Evolutionary conservation across 495 filamentous ascomycete genomes (phyloP), one percentile per base, ranked within the genome.

Genomic region (Baudoinia panamericana): DNA sequence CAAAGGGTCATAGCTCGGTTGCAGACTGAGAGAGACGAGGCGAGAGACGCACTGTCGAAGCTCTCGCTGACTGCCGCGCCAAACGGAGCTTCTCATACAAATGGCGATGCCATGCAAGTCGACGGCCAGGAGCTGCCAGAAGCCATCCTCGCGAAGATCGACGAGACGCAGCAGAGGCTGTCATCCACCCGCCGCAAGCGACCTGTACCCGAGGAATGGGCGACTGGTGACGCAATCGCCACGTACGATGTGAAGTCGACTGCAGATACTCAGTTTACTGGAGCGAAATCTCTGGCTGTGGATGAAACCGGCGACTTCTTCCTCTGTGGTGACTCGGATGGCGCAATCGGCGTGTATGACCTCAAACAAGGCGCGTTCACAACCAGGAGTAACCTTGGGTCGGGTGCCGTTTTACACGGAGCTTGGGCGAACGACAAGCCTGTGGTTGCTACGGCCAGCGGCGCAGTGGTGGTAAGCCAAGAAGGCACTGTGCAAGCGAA

Each of bases 1-100:
- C 75, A 88, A 5, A 71, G 92, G 41, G 90, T 97, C 36, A 93
- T 96, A 61, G 85, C 84, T 28, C 73, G 92, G 22, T 56, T 97
- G 55, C 80, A 84, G 13, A 75, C 71, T 53, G 90, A 97, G 64
- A 66, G 92, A 38, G 88, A 96, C 53, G 88, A 96, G 56, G 86
- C 90, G 20, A 67, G 88, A 49, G 82, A 93, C 61, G 84, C 92
- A n/a, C 69, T 96, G 23, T 84, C 84, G 9, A 82, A 81, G 55
- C 71, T 96, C 10, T 80, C 77, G 1, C 72, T 93, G 34, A 72
- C 73, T 12, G 39, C 35, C 3, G 39, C 40, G 8, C 15, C 35
- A 23, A 64, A 61, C 41, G 71, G 76, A 29, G 56, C 56, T 15
- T 65, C 58, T 4, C 57, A 61, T 5, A 60, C 61, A 15, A 74